These are phyloP conservation scores for Acer yangbiense DNA, from an alignment of 345 rosid species.

Conservation along the genomic window DNA sequence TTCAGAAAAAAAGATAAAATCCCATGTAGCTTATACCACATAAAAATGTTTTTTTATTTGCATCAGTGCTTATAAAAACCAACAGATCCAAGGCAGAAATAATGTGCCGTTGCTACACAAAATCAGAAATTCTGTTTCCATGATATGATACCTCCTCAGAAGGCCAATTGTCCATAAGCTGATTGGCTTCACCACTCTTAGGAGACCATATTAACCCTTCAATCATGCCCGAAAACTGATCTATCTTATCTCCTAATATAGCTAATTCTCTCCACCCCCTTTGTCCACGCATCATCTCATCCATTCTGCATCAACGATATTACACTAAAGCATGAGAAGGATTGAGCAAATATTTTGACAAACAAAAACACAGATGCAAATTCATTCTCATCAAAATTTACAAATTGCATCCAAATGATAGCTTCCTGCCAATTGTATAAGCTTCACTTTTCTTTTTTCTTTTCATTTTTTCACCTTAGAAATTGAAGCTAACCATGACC, in stretches of 20 bases:
- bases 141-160: conserved; percentile 53
- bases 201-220: conserved; percentile 94
- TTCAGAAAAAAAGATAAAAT: conserved; percentile 8
- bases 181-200: conserved; percentile 52
- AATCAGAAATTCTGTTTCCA: background rate
- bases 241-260: conserved; percentile 72
- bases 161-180: conserved; percentile 51
- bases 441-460: background rate
- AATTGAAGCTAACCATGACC: background rate
- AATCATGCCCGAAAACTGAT: conserved; percentile 72
- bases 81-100: background rate
- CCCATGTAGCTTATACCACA: conserved; percentile 1
- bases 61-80: background rate
- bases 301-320: conserved; percentile 59
- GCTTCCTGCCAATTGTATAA: background rate
- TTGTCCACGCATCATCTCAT: conserved; percentile 94
- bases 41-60: background rate
- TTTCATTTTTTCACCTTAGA: background rate
- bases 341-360: background rate
- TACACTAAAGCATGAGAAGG: conserved; percentile 3
- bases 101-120: background rate
- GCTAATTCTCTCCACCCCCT: conserved; percentile 91
- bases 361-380: background rate
- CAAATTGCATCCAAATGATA: background rate
- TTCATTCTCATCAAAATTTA: background rate